These are phyloP conservation scores for Diaporthe helianthi DNA, from an alignment of 2,329 filamentous ascomycete species.

Conservation along the genomic window DNA sequence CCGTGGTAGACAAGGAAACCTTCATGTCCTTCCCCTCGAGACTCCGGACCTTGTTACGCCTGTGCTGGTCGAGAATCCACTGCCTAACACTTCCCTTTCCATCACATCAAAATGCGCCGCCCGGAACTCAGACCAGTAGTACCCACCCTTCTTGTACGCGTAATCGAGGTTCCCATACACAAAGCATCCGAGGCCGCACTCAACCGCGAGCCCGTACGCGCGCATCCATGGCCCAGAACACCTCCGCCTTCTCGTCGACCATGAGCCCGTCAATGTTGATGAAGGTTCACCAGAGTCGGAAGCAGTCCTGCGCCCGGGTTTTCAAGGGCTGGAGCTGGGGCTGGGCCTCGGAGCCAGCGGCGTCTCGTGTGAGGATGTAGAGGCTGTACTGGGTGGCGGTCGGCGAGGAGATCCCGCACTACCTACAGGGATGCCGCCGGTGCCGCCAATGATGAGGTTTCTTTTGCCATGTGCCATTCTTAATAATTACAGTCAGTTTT, in stretches of 20 bases:
- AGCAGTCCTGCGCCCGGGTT: no score
- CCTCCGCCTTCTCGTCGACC: constrained; percentile 36
- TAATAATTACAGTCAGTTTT: no score
- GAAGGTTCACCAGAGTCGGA: constrained; percentile 46
- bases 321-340: no score
- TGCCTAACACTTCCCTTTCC: constrained; percentile 53
- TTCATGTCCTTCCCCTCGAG: constrained; percentile 41
- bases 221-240: constrained; percentile 35
- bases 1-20: constrained; percentile 49
- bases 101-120: constrained; percentile 45
- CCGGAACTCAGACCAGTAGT: constrained; percentile 27
- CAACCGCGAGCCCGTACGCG: constrained; percentile 35
- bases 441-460: constrained; percentile 54
- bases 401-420: constrained; percentile 49
- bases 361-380: constrained; percentile 56
- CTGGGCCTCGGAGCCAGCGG: constrained; percentile 49
- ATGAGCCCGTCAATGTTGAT: constrained; percentile 38
- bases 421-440: constrained; percentile 58
- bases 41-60: constrained; percentile 38
- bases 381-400: constrained; percentile 52
- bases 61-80: constrained; percentile 53
- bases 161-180: constrained; percentile 36
- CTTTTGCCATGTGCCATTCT: background rate
- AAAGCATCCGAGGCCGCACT: constrained; percentile 32
- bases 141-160: constrained; percentile 34